These are phyloP conservation scores for Lactifluus pinguis DNA, from an alignment of 768 basidiomycete species.

Conservation along the genomic window DNA sequence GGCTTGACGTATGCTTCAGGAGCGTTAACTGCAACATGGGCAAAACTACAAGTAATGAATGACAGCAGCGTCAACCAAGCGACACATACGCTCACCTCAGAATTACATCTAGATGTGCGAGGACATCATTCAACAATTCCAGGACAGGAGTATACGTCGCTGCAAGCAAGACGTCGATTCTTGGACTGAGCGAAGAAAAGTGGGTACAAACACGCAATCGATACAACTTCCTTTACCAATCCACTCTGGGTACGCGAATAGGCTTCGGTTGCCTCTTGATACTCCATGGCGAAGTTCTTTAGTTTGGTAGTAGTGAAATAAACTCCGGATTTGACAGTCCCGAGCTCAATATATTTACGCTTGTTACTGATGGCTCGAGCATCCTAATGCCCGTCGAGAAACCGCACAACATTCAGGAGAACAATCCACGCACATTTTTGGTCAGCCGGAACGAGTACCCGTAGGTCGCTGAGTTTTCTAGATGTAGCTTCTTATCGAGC, in stretches of 20 bases:
- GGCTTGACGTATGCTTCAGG: conserved; percentile 88
- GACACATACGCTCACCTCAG: conserved; percentile 46
- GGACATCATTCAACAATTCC: conserved; percentile 69
- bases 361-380: conserved; percentile 55
- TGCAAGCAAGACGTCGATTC: conserved; percentile 24
- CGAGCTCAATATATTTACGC: conserved; percentile 73
- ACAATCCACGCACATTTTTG: conserved; percentile 56
- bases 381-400: conserved; percentile 46
- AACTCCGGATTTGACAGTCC: conserved; percentile 76
- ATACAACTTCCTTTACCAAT: conserved; percentile 88
- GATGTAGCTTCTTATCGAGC: conserved; percentile 89
- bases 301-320: conserved; percentile 80
- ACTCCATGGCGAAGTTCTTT: conserved; percentile 64
- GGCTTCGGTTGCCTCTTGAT: conserved; percentile 50
- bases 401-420: not conserved
- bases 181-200: not conserved
- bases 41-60: conserved; percentile 48
- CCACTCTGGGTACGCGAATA: conserved; percentile 72
- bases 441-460: conserved; percentile 92
- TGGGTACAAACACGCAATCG: conserved; percentile 64
- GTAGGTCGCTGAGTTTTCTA: conserved; percentile 84
- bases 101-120: conserved; percentile 90
- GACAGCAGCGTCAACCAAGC: not conserved
- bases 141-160: conserved; percentile 89
- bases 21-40: conserved; percentile 82